Evolutionary conservation across 1,284 basidiomycete species (phyloP), one percentile per base, ranked within the genome.

Genomic region (Puccinia polysora): DNA sequence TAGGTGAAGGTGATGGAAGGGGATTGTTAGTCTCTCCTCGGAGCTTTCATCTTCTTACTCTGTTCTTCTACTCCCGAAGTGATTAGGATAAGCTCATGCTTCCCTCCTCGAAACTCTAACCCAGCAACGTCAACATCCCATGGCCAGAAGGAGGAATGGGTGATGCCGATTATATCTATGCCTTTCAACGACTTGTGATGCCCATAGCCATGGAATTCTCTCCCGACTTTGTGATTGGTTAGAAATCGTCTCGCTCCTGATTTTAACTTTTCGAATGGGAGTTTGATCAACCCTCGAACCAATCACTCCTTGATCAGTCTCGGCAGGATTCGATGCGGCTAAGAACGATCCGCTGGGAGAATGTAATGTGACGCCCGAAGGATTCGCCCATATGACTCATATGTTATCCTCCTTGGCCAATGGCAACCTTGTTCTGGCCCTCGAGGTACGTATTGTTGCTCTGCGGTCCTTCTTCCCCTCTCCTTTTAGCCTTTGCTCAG

Each of bases 331-430:
- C 77, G 96, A 99, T 78, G 95, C 96, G 4, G 96, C 96, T 0
- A 85, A 86, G 34, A 94, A 94, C 1, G 96, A 99, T 78, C 85
- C 87, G 55, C 85, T 99, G 4, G 96, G 96, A 28, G 87, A 87
- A 80, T 97, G 93, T 78, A 83, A 87, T 75, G 94, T 99, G 72
- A 86, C 90, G 0, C 96, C 96, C 0, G 85, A 87, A n/a, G 95
- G 93, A 1, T 99, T 93, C 79, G 93, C 93, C 0, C 95, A 97
- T 77, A 97, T 99, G 94, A 97, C 96, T 2, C 90, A 97, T 77
- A 93, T 96, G 88, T 84, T 99, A 2, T 85, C 87, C 50, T 86
- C 89, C n/a, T 83, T 98, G 8, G 94, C 95, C 12, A 85, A 87
- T 3, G 96, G 96, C 5, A 89, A 87, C 76, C 77, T 97, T 6